Evolutionary conservation across 495 filamentous ascomycete genomes (phyloP), one percentile per base, ranked within the genome.

Genomic region (Aspergillus coremiiformis): DNA sequence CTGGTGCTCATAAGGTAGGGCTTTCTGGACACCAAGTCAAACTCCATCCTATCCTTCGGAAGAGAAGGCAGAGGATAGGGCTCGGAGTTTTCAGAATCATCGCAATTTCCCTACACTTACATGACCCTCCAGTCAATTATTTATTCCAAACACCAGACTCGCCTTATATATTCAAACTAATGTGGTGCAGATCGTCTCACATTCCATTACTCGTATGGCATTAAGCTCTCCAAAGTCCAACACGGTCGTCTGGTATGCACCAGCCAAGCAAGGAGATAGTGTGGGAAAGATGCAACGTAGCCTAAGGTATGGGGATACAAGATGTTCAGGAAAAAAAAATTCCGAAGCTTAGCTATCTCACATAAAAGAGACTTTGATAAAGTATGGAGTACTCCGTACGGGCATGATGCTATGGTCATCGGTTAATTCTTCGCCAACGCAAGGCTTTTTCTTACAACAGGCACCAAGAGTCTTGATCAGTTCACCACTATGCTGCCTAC

Each of bases 191-290:
- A 24, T 32, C 23, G 27, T 32, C 21, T 23, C 49, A 59, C 58
- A 60, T 60, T 54, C 58, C 58, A 49, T 39, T 44, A 21, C 12
- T 22, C 33, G 32, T 49, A 52, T 29, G 49, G 37, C 47, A 47
- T 51, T 59, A 52, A 53, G 48, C 56, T 55, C 56, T 54, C n/a
- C n/a, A n/a, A n/a, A n/a, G n/a, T n/a, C 21, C 44, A 35, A 49
- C 30, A 20, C 49, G 35, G 27, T 49, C 17, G 39, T 44, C 21
- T 29, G 58, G 57, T 54, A 60, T 60, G 58, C 51, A 44, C 58
- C 49, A 59, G 47, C 41, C 39, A 55, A 47, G 53, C 50, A 53
- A 59, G 53, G 57, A 51, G 51, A 23, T 17, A 50, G 56, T 45
- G 53, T 42, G 43, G 11, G 23, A 41, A 6, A 43, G 15, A 32